A percentile compares a stretch with the other conserved stretches of the same genome.
These are phyloP conservation scores for Fraxinus pennsylvanica DNA, from an alignment of 257 asterid genomes.

Conservation along the genomic window DNA sequence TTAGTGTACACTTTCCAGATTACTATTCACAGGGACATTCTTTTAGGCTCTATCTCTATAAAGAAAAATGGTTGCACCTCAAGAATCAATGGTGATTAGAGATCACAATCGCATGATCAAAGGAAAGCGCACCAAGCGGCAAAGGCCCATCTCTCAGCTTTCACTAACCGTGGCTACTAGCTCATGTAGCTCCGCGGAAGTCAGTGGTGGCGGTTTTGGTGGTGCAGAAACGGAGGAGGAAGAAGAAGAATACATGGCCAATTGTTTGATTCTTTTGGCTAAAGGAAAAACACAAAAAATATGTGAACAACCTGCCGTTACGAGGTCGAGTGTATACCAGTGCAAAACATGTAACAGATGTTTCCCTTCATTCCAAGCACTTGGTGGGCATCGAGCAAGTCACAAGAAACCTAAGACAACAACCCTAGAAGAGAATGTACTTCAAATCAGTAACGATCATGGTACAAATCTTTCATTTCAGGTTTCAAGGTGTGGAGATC, in stretches of 20 bases:
- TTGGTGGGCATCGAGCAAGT: constrained; percentile 94
- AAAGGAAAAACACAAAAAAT: constrained; percentile 37
- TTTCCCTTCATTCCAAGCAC: constrained; percentile 84
- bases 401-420: constrained; percentile 58
- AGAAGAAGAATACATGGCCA: constrained; percentile 86
- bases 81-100: not conserved
- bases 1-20: constrained; percentile 22
- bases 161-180: constrained; percentile 46
- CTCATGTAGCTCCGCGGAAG: constrained; percentile 40
- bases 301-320: not conserved
- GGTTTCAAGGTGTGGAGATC: constrained; percentile 24
- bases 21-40: not conserved
- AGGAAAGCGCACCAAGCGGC: constrained; percentile 72
- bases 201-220: constrained; percentile 7
- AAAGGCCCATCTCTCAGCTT: constrained; percentile 51
- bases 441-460: constrained; percentile 12
- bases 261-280: constrained; percentile 75
- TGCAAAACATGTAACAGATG: constrained; percentile 79
- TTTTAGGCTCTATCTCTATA: too few relatives aligned
- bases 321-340: constrained; percentile 43
- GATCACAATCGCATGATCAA: constrained; percentile 28
- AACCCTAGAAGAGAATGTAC: constrained; percentile 30
- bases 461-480: constrained; percentile 49
- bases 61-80: not conserved
- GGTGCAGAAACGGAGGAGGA: constrained; percentile 36